These are phyloP conservation scores for Vanrija sp. DNA, from an alignment of 1,284 basidiomycete species.

Conservation along the genomic window DNA sequence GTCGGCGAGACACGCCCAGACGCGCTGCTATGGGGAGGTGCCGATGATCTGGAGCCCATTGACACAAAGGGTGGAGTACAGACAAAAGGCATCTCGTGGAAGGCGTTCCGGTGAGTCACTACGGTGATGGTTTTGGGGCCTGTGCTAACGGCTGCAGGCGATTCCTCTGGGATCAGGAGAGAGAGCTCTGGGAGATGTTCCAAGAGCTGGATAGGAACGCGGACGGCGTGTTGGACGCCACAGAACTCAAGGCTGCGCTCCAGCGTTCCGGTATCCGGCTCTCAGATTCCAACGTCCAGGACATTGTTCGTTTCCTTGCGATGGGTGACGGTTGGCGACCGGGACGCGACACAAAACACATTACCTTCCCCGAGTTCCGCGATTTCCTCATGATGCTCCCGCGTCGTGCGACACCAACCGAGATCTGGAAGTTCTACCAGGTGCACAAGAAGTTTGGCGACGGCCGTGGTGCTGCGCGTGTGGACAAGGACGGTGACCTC, in stretches of 20 bases:
- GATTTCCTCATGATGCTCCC: constrained; percentile 85
- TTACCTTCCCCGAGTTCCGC: constrained; percentile 81
- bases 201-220: constrained; percentile 81
- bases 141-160: constrained; percentile 35
- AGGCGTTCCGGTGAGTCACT: constrained; percentile 60
- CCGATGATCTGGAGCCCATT: constrained; percentile 47
- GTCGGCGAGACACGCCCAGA: constrained; percentile 50
- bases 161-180: constrained; percentile 44
- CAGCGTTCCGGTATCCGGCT: constrained; percentile 69
- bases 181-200: constrained; percentile 84
- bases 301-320: constrained; percentile 71
- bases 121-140: neutral
- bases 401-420: constrained; percentile 69
- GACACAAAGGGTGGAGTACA: constrained; percentile 8
- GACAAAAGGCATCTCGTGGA: constrained; percentile 60
- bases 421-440: constrained; percentile 77
- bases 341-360: constrained; percentile 36
- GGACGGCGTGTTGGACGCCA: constrained; percentile 71
- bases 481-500: constrained; percentile 77
- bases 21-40: constrained; percentile 52
- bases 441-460: constrained; percentile 68
- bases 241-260: constrained; percentile 67
- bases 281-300: constrained; percentile 61
- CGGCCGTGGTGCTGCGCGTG: constrained; percentile 68
- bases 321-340: too few relatives aligned